Percentiles rank a stretch among this genome's conserved stretches.
These are phyloP conservation scores for Talaromyces ruber DNA, from an alignment of 495 filamentous ascomycete species.

Conservation along the genomic window DNA sequence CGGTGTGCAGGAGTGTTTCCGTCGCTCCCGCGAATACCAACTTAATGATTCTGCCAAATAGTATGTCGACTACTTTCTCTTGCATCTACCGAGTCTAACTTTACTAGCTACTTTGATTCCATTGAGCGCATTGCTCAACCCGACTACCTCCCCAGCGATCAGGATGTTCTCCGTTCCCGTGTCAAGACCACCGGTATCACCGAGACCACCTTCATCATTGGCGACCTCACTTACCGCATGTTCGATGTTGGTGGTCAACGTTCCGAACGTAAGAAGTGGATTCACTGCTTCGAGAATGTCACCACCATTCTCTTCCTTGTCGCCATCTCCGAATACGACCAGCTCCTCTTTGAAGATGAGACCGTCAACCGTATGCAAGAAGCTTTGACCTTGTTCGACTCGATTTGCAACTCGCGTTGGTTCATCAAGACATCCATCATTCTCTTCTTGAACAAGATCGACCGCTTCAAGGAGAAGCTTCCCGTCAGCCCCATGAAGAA, in stretches of 20 bases:
- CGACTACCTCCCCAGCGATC: conserved; percentile 94
- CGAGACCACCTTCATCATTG: conserved; percentile 97
- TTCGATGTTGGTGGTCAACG: conserved; percentile 98
- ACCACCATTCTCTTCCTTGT: conserved; percentile 98
- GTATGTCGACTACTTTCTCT: conserved; percentile 48
- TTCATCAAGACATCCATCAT: conserved; percentile 99
- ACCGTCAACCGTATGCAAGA: conserved; percentile 97
- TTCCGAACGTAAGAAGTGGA: conserved; percentile 99
- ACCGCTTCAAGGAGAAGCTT: conserved; percentile 99
- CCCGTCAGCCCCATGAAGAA: conserved; percentile 99
- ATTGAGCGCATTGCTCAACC: conserved; percentile 84
- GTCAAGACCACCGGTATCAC: conserved; percentile 99
- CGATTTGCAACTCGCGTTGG: conserved; percentile 98
- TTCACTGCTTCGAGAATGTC: conserved; percentile 99
- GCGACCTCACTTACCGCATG: conserved; percentile 97
- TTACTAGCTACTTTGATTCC: conserved; percentile 86
- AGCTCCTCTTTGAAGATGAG: conserved; percentile 89
- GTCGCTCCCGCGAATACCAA: conserved; percentile 91
- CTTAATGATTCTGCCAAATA: conserved; percentile 97
- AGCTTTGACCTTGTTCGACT: conserved; percentile 94
- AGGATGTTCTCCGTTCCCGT: conserved; percentile 95
- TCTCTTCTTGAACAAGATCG: conserved; percentile 99
- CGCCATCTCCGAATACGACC: conserved; percentile 98
- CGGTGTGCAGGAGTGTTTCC: conserved; percentile 93
- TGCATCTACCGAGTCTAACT: conserved; percentile 3